A percentile compares a stretch with the other conserved stretches of the same genome.
Conservation (phyloP, 1,284 basidiomycete genomes). For the Cerrena zonata region DNA sequence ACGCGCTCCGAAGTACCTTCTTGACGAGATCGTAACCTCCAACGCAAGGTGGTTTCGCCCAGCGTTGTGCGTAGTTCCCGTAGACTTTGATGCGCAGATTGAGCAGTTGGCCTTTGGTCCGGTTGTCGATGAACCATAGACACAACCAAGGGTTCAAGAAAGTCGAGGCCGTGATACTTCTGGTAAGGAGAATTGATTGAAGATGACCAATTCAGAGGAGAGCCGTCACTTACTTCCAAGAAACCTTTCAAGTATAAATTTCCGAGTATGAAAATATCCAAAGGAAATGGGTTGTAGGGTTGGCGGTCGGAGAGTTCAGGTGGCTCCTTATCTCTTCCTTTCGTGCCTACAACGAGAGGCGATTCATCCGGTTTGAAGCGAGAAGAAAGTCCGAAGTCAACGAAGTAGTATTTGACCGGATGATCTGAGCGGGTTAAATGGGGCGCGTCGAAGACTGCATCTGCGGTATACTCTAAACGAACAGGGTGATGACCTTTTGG, state of each 20-base stretch:
- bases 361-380: conserved; percentile 8
- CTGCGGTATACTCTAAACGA: conserved; percentile 5
- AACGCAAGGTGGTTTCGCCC: neutral
- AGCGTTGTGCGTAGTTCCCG: neutral
- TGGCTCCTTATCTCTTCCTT: conserved; percentile 13
- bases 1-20: conserved; percentile 6
- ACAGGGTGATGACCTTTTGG: conserved; percentile 24
- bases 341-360: conserved; percentile 9
- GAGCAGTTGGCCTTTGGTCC: conserved; percentile 8
- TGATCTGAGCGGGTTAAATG: conserved; percentile 19
- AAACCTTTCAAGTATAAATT: conserved; percentile 10
- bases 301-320: conserved; percentile 8
- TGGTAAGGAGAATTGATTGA: neutral
- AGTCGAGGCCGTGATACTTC: conserved; percentile 8
- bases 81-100: neutral
- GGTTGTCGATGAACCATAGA: conserved; percentile 15
- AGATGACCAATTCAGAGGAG: neutral
- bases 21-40: neutral
- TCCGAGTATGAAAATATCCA: conserved; percentile 13
- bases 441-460: conserved; percentile 13
- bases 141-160: conserved; percentile 9
- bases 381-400: conserved; percentile 32
- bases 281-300: conserved; percentile 14
- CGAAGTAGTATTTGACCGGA: conserved; percentile 27
- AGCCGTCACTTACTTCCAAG: conserved; percentile 7